Conservation (phyloP, 345 rosid genomes). For the Turritis glabra region DNA sequence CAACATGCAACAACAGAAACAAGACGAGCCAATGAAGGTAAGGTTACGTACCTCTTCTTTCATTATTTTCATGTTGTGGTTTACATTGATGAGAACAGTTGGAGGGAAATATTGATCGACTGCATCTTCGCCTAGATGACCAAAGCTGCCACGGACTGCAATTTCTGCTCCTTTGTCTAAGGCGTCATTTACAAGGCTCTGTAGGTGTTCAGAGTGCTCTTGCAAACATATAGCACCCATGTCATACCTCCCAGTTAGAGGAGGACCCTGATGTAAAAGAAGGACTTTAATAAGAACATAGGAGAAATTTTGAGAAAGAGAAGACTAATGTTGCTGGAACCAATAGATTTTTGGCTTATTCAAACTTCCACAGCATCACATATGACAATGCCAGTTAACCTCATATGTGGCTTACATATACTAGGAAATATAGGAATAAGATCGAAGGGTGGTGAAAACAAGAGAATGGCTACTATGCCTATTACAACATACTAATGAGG, state of each 20-base stretch:
- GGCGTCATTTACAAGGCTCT: slow-evolving; percentile 83
- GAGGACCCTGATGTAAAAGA: slow-evolving; percentile 74
- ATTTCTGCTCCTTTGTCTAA: slow-evolving; percentile 89
- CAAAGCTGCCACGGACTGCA: slow-evolving; percentile 90
- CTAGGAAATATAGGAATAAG: neutral
- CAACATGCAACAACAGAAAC: slow-evolving; percentile 7
- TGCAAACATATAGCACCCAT: slow-evolving; percentile 98
- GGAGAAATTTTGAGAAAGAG: slow-evolving; percentile 10
- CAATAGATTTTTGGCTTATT: neutral
- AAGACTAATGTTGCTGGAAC: slow-evolving; percentile 1
- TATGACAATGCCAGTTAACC: neutral
- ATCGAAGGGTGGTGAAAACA: neutral
- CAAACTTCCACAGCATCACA: neutral
- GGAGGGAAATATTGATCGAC: slow-evolving; percentile 98
- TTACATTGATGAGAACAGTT: slow-evolving; percentile 74
- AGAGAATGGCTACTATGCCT: neutral
- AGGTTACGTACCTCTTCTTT: slow-evolving; percentile 80
- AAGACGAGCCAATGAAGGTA: neutral
- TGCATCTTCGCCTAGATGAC: slow-evolving; percentile 86
- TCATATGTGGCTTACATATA: neutral
- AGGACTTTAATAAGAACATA: neutral
- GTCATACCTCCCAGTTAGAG: slow-evolving; percentile 83
- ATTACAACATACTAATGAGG: neutral
- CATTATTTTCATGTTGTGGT: slow-evolving; percentile 93
- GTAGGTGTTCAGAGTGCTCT: slow-evolving; percentile 91